Base-by-base conservation (phyloP, 75 land plant genomes). In the Selaginella tamariscina region DNA sequence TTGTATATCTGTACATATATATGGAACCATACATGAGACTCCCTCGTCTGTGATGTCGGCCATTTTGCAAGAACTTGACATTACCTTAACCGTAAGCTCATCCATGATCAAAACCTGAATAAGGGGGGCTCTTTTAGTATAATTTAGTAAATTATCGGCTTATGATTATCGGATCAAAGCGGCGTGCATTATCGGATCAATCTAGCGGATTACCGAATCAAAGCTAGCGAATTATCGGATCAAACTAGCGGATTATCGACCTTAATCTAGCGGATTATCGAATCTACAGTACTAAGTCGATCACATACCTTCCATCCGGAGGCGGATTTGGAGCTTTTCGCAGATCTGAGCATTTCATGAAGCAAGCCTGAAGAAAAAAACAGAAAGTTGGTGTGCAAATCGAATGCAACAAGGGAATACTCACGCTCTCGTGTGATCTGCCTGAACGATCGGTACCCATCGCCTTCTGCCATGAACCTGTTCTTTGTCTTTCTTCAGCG, bases 41-140 rank as follows among this genome's bases (percentile, higher is more conserved):
- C 98, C 98, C 71, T 85, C 98, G 27, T 90, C 88, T n/a, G 96
- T 94, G 24, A 90, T 90, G 69, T 94, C 98, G 29, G 96, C 90
- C 98, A 90, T 87, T 74, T 87, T 94, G 88, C 96, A 94, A 32
- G 96, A 68, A 66, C 74, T 73, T 21, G 98, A 94, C 91, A 90
- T 83, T 67, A 90, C 71, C 65, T 87, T 90, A 29, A 91, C 82
- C 63, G 98, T 94, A 64, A 87, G 30, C 70, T 87, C 94, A 74
- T 94, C 98, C 98, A 94, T 82, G 55, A 94, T 82, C 30, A 94
- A 83, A n/a, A 94, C 98, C 98, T 94, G 49, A 73, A 27, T 9
- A 30, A 8, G 13, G 27, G 1, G 71, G 23, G 2, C 22, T 2
- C 29, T 29, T 2, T 27, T 2, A 13, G 29, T 62, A 2, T 57